Base-by-base conservation (phyloP, 179 eudicot genomes). In the Dionaea muscipula region DNA sequence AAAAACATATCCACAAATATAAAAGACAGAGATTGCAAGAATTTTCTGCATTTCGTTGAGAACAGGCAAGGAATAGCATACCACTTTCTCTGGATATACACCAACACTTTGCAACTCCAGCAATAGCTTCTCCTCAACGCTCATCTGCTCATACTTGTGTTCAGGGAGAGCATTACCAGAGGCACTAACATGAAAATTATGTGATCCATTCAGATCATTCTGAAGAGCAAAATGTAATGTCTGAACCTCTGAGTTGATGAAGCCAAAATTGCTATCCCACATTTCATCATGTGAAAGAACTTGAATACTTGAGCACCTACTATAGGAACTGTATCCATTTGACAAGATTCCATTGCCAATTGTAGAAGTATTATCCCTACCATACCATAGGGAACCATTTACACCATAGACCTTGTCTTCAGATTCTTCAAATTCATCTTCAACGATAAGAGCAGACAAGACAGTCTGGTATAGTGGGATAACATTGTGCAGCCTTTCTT, bases 51-150 rank as follows among this genome's bases (percentile, higher is more conserved):
- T 18, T 21, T 17, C 2, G 19, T 17, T 35, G 35, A 55, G 11
- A 41, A 31, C 47, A 53, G 24, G 24, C 19, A 39, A 44, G 43
- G 21, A 46, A 63, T 68, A 57, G 55, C 85, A 46, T 78, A 90
- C 97, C 95, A 90, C 90, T 16, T 71, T 53, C 26, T 86, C 95
- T 40, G 80, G 71, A 71, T 67, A 68, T 62, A 90, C 56, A 62
- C 94, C 97, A 66, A 90, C 56, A 59, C 90, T 81, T 70, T 84
- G 95, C 72, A 90, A 73, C 80, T 90, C 97, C 49, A 75, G 71
- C 66, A 81, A 49, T 40, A 90, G 74, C 65, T 74, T 86, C 43
- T 83, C 94, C 28, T 84, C 84, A 58, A 80, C 26, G 62, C 63
- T 59, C 84, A 80, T 69, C 53, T 80, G 75, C 48, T 73, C 87